Conservation (phyloP, 2,329 filamentous ascomycete genomes). For the Xylaria sp. region DNA sequence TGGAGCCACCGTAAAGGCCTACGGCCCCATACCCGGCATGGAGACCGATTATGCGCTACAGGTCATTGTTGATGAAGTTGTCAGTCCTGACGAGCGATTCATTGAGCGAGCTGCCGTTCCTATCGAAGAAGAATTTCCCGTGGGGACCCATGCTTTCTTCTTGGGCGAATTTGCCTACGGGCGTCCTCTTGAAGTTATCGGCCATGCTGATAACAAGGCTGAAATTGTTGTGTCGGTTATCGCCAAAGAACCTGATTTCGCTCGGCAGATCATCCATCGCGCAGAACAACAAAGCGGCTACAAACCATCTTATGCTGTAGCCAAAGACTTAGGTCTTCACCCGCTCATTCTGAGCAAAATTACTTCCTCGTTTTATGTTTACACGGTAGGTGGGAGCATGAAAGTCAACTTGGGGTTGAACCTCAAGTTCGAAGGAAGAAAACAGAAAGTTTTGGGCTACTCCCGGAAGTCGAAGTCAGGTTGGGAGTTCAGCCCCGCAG, state of each 20-base stretch:
- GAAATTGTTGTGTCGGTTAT: conserved; percentile 81
- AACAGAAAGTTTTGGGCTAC: conserved; percentile 95
- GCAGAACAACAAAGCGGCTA: conserved; percentile 80
- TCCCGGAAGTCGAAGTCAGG: conserved; percentile 86
- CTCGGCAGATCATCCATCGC: conserved; percentile 75
- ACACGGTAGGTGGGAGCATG: conserved; percentile 75
- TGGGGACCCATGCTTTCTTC: conserved; percentile 87
- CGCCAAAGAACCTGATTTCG: conserved; percentile 84
- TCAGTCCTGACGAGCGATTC: conserved; percentile 93
- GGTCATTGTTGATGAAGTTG: conserved; percentile 86
- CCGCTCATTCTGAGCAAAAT: conserved; percentile 93
- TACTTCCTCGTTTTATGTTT: conserved; percentile 91
- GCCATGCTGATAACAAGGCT: conserved; percentile 78
- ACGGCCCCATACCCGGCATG: conserved; percentile 83
- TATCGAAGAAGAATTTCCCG: conserved; percentile 90
- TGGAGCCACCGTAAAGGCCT: conserved; percentile 92
- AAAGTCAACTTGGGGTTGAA: conserved; percentile 93
- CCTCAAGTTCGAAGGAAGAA: conserved; percentile 95
- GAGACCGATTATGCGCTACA: conserved; percentile 94
- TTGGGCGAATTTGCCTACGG: conserved; percentile 94
- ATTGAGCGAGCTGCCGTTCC: conserved; percentile 88
- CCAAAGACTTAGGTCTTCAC: conserved; percentile 82
- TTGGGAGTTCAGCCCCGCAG: conserved; percentile 94
- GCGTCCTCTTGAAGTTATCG: conserved; percentile 83
- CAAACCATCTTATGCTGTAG: conserved; percentile 87